Percentiles rank a stretch among this genome's conserved stretches.
Evolutionary conservation across 192 early-diverging fungal species (phyloP).

Genomic region (Linnemannia zychae): DNA sequence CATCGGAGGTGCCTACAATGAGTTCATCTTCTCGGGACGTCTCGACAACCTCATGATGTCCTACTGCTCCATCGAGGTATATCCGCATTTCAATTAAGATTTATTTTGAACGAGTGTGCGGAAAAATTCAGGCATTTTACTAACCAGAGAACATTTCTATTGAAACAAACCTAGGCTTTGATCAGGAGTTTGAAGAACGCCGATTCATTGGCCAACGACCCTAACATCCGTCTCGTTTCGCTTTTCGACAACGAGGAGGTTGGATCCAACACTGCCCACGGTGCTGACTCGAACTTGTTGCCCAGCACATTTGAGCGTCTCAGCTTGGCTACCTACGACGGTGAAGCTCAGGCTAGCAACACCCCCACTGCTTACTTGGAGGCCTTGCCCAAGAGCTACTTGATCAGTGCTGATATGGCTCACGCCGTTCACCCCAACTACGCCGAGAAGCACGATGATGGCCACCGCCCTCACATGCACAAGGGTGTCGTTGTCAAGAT

Average conservation of each 20-base stretch:
- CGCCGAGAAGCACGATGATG: conserved; percentile 92
- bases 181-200: conserved; percentile 62
- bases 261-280: conserved; percentile 92
- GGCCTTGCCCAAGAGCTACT: conserved; percentile 83
- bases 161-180: conserved; percentile 59
- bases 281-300: conserved; percentile 92
- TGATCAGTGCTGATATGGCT: conserved; percentile 96
- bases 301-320: conserved; percentile 80
- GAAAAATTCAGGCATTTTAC: conserved; percentile 36
- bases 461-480: conserved; percentile 93
- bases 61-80: conserved; percentile 75
- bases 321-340: conserved; percentile 54
- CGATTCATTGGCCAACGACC: conserved; percentile 68
- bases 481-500: conserved; percentile 96
- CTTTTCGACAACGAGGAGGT: conserved; percentile 99
- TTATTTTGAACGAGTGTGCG: conserved; percentile 30
- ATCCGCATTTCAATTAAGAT: conserved; percentile 32
- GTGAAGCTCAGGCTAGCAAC: conserved; percentile 10
- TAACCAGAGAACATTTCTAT: neutral
- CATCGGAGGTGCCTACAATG: conserved; percentile 92
- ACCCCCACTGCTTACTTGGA: conserved; percentile 82
- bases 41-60: conserved; percentile 98
- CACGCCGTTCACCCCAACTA: conserved; percentile 72
- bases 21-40: conserved; percentile 95
- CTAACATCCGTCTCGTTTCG: conserved; percentile 86